phyloP scores from a whole-genome alignment of 495 filamentous ascomycete genomes.

The Xylona heveae region DNA sequence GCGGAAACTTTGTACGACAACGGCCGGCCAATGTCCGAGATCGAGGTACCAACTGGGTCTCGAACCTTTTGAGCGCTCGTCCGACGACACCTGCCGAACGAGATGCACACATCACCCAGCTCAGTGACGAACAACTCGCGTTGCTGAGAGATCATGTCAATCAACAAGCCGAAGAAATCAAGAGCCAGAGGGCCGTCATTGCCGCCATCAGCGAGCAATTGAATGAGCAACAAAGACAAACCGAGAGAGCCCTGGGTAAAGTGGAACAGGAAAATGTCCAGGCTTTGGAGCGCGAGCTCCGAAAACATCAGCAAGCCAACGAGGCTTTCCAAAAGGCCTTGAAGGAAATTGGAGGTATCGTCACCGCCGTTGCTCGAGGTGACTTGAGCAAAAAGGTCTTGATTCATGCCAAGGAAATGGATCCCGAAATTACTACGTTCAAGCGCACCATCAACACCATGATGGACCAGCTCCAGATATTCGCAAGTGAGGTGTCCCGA shows the following conservation, averaged over 20 bases:
- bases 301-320: slow-evolving; percentile 94
- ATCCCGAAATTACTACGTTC: slow-evolving; percentile 98
- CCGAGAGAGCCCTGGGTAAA: slow-evolving; percentile 29
- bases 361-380: slow-evolving; percentile 85
- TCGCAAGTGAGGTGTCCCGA: slow-evolving; percentile 90
- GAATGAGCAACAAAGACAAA: slow-evolving; percentile 38
- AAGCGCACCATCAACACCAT: slow-evolving; percentile 96
- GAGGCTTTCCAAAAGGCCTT: slow-evolving; percentile 96
- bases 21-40: slow-evolving; percentile 12
- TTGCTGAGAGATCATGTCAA: slow-evolving; percentile 54
- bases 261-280: slow-evolving; percentile 43
- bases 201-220: slow-evolving; percentile 44
- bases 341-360: slow-evolving; percentile 90
- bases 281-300: slow-evolving; percentile 68
- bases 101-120: slow-evolving; percentile 14
- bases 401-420: slow-evolving; percentile 91
- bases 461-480: slow-evolving; percentile 97
- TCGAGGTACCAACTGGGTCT: slow-evolving; percentile 9
- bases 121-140: slow-evolving; percentile 49
- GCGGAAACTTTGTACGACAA: slow-evolving; percentile 8
- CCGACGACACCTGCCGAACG: slow-evolving; percentile 20
- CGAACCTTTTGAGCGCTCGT: slow-evolving; percentile 7
- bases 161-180: slow-evolving; percentile 58
- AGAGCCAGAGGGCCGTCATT: slow-evolving; percentile 49
- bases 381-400: slow-evolving; percentile 96